Base-by-base conservation (phyloP, 306 rosid genomes). In the Potentilla sterilis region DNA sequence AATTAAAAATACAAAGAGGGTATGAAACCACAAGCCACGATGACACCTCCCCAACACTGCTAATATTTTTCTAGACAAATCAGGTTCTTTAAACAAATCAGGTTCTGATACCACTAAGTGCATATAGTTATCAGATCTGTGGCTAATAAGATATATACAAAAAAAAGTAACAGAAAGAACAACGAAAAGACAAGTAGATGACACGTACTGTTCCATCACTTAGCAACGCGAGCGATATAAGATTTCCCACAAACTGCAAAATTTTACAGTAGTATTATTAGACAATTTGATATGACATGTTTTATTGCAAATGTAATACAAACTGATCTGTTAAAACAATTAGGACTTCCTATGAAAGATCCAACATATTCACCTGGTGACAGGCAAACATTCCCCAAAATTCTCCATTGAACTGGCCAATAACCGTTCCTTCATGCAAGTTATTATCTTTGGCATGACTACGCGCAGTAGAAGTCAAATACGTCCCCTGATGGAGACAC, bases 361-460 rank as follows among this genome's bases (percentile, higher is more conserved):
- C 64, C 65, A 59, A 48, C 57, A 69, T 21, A 64, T 42, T 82
- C 70, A 92, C 99, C 99, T 92, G 99, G 85, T 92, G 89, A 77
- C 82, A 49, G 9, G 97, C 97, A 84, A 81, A 95, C 67, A 86
- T 69, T 61, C 83, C 93, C 99, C 97, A 95, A 82, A 95, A 95
- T 75, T 87, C 97, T 76, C 99, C 99, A 69, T 95, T 95, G 81
- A 95, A 92, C 76, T 89, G 86, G 12, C 99, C 99, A 75, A 95
- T 92, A 42, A 90, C 86, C 12, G 93, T 86, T 83, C 92, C 97
- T 87, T 92, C 97, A 70, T 85, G 96, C 72, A 86, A 83, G 67
- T 64, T 82, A 70, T 78, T 32, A 75, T 84, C 93, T 79, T 62
- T 81, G 76, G 97, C 92, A 84, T 95, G 95, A 73, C 83, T 83